Conservation (phyloP, 495 filamentous ascomycete genomes). For the Annulohypoxylon bovei region DNA sequence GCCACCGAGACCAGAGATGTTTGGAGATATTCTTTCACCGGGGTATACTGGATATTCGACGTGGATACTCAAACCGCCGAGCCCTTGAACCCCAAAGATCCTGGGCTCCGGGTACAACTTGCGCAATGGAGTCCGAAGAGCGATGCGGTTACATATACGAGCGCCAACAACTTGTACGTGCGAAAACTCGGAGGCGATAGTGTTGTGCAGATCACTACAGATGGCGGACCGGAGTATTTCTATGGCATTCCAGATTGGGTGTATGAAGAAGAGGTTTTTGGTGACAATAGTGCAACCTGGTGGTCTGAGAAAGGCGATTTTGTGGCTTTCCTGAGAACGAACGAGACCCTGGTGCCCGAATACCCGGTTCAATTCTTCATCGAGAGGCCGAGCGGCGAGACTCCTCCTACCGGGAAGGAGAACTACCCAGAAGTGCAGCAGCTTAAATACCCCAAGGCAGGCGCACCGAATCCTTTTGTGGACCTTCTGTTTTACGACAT, state of each 20-base stretch:
- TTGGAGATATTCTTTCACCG: constrained; percentile 90
- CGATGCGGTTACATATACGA: constrained; percentile 84
- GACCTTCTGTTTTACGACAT: constrained; percentile 90
- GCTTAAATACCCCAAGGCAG: constrained; percentile 98
- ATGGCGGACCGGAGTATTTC: constrained; percentile 87
- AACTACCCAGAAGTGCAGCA: constrained; percentile 88
- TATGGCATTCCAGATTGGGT: constrained; percentile 99
- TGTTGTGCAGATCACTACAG: constrained; percentile 80
- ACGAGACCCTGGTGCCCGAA: constrained; percentile 90
- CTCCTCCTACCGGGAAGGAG: constrained; percentile 78
- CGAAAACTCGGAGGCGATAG: constrained; percentile 67
- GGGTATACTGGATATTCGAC: constrained; percentile 92
- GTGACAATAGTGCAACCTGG: constrained; percentile 85
- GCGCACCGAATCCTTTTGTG: constrained; percentile 91
- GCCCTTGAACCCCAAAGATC: constrained; percentile 76
- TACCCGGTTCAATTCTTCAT: constrained; percentile 96
- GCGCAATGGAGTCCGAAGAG: constrained; percentile 91
- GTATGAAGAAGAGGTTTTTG: constrained; percentile 95
- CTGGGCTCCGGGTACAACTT: constrained; percentile 77
- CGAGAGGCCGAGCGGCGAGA: constrained; percentile 81
- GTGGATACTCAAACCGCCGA: constrained; percentile 82
- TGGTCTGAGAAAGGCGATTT: constrained; percentile 90
- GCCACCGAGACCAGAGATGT: constrained; percentile 74
- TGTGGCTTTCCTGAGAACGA: constrained; percentile 89
- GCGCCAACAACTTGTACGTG: constrained; percentile 87